Evolutionary conservation across 1,139 yeast genomes (phyloP).

Genomic region (Hemisphaericaspora lyxosophila): DNA sequence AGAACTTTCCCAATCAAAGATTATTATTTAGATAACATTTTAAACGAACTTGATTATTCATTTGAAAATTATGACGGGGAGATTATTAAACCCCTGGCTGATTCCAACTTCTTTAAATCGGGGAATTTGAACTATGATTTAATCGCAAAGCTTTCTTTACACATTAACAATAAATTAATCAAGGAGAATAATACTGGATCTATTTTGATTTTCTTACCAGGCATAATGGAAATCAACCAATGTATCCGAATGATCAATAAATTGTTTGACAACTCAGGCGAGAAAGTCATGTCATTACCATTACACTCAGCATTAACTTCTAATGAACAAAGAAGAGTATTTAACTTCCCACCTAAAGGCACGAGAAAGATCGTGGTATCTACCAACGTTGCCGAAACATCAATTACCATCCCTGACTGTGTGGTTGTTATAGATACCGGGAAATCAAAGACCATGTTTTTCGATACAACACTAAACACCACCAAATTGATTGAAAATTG

Average conservation of each 20-base stretch:
- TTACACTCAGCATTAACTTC: constrained; percentile 86
- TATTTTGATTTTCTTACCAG: constrained; percentile 82
- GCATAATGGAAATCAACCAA: constrained; percentile 80
- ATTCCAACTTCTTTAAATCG: constrained; percentile 58
- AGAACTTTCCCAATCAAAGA: constrained; percentile 90
- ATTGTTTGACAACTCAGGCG: constrained; percentile 16
- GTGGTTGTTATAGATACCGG: constrained; percentile 92
- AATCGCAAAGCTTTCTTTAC: constrained; percentile 53
- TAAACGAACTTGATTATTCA: constrained; percentile 54
- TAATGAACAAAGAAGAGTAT: constrained; percentile 77
- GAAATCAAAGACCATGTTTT: constrained; percentile 73
- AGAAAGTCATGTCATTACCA: constrained; percentile 58
- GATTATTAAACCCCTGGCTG: constrained; percentile 54
- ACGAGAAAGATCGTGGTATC: constrained; percentile 81
- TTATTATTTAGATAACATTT: constrained; percentile 63
- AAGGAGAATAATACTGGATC: constrained; percentile 58
- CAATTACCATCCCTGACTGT: constrained; percentile 91
- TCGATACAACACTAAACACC: constrained; percentile 64
- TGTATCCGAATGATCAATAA: constrained; percentile 29
- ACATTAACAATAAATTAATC: constrained; percentile 50
- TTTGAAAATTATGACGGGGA: constrained; percentile 47
- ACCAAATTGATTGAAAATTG: constrained; percentile 76
- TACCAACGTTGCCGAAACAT: constrained; percentile 86
- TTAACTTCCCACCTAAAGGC: constrained; percentile 50
- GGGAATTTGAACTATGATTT: constrained; percentile 77